A percentile compares a stretch with the other conserved stretches of the same genome.
Evolutionary conservation across 306 rosid genomes (phyloP).

Genomic region (Spatholobus suberectus): DNA sequence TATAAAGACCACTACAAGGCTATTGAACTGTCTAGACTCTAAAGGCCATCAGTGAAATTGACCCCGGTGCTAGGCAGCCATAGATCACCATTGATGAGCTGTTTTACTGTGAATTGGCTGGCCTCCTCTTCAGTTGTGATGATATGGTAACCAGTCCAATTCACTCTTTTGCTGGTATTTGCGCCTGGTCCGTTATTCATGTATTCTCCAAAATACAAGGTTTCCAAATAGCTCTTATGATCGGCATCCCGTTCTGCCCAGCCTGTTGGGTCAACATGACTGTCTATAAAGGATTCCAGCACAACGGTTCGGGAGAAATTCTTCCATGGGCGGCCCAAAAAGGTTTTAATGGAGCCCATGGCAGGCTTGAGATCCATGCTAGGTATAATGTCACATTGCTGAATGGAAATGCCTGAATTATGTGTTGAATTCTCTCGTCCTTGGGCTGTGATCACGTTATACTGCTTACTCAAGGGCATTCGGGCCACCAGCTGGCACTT

Average conservation of each 20-base stretch:
- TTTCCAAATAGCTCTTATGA: conserved; percentile 47
- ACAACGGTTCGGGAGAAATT: conserved; percentile 67
- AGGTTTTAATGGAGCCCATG: conserved; percentile 43
- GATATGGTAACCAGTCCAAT: conserved; percentile 69
- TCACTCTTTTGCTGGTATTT: conserved; percentile 63
- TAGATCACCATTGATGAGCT: conserved; percentile 66
- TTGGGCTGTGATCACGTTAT: conserved; percentile 78
- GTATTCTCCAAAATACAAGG: conserved; percentile 70
- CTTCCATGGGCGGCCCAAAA: conserved; percentile 77
- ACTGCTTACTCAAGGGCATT: conserved; percentile 63
- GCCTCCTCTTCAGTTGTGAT: conserved; percentile 53
- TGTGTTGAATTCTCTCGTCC: conserved; percentile 66
- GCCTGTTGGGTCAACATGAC: conserved; percentile 61
- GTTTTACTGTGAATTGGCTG: conserved; percentile 58
- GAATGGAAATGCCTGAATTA: conserved; percentile 69
- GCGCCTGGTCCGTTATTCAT: conserved; percentile 70
- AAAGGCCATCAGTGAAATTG: conserved; percentile 58
- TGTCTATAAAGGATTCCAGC: conserved; percentile 59
- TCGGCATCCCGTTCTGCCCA: conserved; percentile 60
- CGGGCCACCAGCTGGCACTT: conserved; percentile 61
- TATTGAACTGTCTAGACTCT: no score
- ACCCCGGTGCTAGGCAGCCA: conserved; percentile 72
- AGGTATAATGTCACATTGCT: conserved; percentile 52
- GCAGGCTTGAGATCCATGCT: conserved; percentile 64
- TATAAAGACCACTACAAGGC: no score